Conservation (phyloP, 208 protist genomes). For the Acanthamoeba triangularis region DNA sequence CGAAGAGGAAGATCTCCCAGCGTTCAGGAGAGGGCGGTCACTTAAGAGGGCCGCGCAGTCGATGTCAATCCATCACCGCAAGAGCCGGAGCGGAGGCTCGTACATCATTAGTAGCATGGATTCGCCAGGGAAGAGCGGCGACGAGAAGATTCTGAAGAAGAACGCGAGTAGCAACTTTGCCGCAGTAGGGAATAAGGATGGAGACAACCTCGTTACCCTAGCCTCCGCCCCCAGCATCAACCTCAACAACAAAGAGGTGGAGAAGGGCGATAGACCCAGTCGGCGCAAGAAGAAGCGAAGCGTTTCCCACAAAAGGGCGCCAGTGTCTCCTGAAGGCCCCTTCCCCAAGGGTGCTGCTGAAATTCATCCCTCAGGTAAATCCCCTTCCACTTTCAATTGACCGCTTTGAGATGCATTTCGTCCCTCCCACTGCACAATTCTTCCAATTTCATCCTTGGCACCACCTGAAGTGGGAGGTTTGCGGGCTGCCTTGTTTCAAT, state of each 20-base stretch:
- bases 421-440: not conserved
- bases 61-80: conserved; percentile 28
- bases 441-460: too few relatives aligned
- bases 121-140: conserved; percentile 2
- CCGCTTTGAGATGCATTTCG: not conserved
- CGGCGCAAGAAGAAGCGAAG: conserved; percentile 58
- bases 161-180: not conserved
- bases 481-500: not conserved
- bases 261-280: not conserved
- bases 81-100: conserved; percentile 36
- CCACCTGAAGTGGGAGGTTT: too few relatives aligned
- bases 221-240: not conserved
- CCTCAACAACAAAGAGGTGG: not conserved
- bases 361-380: conserved; percentile 52
- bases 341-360: conserved; percentile 60
- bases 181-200: not conserved
- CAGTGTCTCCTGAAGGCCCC: not conserved
- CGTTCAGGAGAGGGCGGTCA: not conserved
- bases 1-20: not conserved
- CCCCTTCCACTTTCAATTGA: not conserved
- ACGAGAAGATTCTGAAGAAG: not conserved
- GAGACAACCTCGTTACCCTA: not conserved
- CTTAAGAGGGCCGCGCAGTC: not conserved
- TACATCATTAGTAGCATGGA: conserved; percentile 43
- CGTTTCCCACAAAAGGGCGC: not conserved